A percentile compares a stretch with the other conserved stretches of the same genome.
Conservation (phyloP, 805 yeast species). For the Candida piceae region DNA sequence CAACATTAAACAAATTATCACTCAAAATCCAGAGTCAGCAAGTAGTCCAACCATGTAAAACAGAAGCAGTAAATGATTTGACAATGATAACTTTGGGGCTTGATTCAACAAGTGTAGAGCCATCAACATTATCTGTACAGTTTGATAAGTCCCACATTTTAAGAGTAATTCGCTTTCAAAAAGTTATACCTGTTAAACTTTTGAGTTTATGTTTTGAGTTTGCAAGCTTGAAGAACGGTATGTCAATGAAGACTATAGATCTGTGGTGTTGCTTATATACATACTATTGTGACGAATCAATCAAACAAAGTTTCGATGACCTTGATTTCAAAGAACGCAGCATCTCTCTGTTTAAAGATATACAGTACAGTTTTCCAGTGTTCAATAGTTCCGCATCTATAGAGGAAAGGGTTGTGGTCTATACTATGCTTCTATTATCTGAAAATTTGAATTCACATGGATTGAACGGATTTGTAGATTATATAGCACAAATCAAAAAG, state of each 20-base stretch:
- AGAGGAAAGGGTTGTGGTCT: neutral
- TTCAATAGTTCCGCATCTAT: neutral
- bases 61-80: too few relatives aligned
- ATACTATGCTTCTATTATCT: neutral
- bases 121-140: too few relatives aligned
- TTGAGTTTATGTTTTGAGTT: neutral
- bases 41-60: too few relatives aligned
- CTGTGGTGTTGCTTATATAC: slow-evolving; percentile 5
- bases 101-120: too few relatives aligned
- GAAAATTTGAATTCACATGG: slow-evolving; percentile 1
- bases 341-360: neutral
- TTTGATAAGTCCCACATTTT: too few relatives aligned
- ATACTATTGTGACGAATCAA: neutral
- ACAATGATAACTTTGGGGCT: too few relatives aligned
- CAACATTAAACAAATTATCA: neutral
- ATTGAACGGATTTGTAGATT: neutral
- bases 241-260: neutral
- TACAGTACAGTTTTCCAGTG: too few relatives aligned
- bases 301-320: neutral
- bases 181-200: neutral
- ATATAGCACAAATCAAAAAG: neutral
- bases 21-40: too few relatives aligned
- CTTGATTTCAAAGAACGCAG: neutral
- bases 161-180: too few relatives aligned
- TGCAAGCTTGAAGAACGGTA: neutral